Evolutionary conservation across 305 asterid species (phyloP).

Genomic region (Fraxinus nigra): DNA sequence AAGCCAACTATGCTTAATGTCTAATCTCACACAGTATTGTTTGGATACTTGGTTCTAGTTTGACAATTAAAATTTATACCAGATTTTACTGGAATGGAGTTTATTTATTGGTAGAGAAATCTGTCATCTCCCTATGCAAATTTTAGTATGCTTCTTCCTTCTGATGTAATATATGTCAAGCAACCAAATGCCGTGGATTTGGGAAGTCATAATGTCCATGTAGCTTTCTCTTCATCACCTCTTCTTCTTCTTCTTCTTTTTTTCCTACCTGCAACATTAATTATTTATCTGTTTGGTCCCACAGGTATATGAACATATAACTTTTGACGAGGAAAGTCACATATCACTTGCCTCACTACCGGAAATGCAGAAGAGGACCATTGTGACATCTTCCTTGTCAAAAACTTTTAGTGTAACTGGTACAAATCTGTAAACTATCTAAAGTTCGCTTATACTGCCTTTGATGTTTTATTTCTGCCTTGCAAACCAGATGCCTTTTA

Average conservation of each 20-base stretch:
- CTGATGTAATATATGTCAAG: not conserved
- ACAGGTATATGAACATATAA: constrained; percentile 86
- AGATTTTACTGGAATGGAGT: not conserved
- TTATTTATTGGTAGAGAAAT: not conserved
- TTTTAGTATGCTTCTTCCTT: not conserved
- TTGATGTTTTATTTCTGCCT: not conserved
- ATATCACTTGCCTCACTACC: constrained; percentile 76
- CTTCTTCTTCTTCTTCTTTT: not conserved
- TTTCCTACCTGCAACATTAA: not conserved
- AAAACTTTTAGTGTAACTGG: constrained; percentile 87
- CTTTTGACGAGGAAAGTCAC: constrained; percentile 57
- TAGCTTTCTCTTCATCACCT: not conserved
- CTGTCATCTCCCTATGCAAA: not conserved
- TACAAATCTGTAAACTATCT: constrained; percentile 15
- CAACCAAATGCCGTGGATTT: not conserved
- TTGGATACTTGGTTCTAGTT: not conserved
- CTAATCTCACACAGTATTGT: not conserved
- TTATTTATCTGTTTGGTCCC: constrained; percentile 1
- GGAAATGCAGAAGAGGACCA: constrained; percentile 71
- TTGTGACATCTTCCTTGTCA: constrained; percentile 82
- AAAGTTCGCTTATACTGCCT: not conserved
- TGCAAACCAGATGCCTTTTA: not conserved
- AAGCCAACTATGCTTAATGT: not conserved
- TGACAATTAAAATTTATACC: not conserved
- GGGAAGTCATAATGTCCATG: not conserved